Percentiles rank a stretch among this genome's conserved stretches.
These are phyloP conservation scores for Penicillium desertorum DNA, from an alignment of 495 filamentous ascomycete genomes.

Conservation along the genomic window DNA sequence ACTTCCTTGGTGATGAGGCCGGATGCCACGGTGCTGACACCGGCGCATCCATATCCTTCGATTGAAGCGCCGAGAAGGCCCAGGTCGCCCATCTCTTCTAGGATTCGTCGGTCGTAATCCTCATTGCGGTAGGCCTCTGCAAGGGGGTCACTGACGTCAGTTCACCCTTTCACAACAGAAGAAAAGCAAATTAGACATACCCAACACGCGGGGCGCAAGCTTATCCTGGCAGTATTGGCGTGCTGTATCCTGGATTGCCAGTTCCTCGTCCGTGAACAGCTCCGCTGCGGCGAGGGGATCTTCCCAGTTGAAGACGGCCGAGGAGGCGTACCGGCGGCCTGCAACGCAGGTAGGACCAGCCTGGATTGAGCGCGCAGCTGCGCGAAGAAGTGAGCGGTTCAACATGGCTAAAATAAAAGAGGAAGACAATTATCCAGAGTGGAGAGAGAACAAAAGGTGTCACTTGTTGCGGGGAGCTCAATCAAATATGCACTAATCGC, in stretches of 20 bases:
- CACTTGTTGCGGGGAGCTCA: conserved; percentile 27
- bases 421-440: neutral
- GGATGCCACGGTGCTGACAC: conserved; percentile 83
- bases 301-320: conserved; percentile 80
- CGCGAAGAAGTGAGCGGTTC: conserved; percentile 41
- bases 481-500: conserved; percentile 31
- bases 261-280: conserved; percentile 82
- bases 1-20: conserved; percentile 95
- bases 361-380: conserved; percentile 37
- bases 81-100: conserved; percentile 94
- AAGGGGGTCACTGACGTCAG: neutral
- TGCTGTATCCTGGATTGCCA: conserved; percentile 84
- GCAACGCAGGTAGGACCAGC: conserved; percentile 20
- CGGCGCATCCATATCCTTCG: conserved; percentile 91
- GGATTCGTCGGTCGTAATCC: conserved; percentile 83
- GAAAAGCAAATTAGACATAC: conserved; percentile 51
- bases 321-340: conserved; percentile 49
- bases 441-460: conserved; percentile 12
- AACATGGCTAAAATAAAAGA: conserved; percentile 22
- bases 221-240: conserved; percentile 90
- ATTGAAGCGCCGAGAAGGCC: conserved; percentile 90
- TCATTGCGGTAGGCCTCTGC: conserved; percentile 94
- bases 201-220: conserved; percentile 79
- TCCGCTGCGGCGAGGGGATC: conserved; percentile 77
- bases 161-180: conserved; percentile 4